These are phyloP conservation scores for Heritiera littoralis DNA, from an alignment of 345 rosid genomes.

Conservation along the genomic window DNA sequence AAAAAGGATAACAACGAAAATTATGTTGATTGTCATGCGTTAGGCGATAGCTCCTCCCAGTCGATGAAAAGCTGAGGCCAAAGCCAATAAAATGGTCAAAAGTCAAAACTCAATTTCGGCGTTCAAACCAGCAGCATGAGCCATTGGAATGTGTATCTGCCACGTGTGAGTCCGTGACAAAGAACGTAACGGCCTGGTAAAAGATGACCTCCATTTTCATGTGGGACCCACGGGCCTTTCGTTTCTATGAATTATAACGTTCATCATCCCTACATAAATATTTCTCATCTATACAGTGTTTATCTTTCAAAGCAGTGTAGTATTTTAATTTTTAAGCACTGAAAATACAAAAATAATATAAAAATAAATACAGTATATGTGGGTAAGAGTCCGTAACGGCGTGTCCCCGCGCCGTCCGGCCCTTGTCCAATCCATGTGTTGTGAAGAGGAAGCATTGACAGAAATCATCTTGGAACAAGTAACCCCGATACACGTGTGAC, in stretches of 20 bases:
- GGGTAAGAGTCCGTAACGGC: conserved; percentile 41
- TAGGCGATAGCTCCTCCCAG: no score
- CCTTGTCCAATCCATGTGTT: conserved; percentile 46
- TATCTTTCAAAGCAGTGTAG: neutral
- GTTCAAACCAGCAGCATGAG: conserved; percentile 28
- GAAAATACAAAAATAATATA: neutral
- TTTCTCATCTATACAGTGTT: neutral
- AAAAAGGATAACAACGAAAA: no score
- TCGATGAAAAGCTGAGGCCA: no score
- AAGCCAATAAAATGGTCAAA: conserved; percentile 9
- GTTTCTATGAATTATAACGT: conserved; percentile 46
- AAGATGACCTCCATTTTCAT: conserved; percentile 40
- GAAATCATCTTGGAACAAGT: conserved; percentile 13
- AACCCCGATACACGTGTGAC: conserved; percentile 33
- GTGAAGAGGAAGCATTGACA: conserved; percentile 49
- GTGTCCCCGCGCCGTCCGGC: conserved; percentile 62
- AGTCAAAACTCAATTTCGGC: conserved; percentile 25
- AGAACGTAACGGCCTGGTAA: conserved; percentile 48
- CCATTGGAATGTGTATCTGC: conserved; percentile 4
- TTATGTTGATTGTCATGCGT: neutral
- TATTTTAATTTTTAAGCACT: no score
- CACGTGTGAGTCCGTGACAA: conserved; percentile 39
- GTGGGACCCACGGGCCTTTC: conserved; percentile 57
- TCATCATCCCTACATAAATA: neutral
- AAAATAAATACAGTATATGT: neutral